Percentiles rank a stretch among this genome's conserved stretches.
Evolutionary conservation across 345 rosid genomes (phyloP).

Genomic region (Populus pruinosa): DNA sequence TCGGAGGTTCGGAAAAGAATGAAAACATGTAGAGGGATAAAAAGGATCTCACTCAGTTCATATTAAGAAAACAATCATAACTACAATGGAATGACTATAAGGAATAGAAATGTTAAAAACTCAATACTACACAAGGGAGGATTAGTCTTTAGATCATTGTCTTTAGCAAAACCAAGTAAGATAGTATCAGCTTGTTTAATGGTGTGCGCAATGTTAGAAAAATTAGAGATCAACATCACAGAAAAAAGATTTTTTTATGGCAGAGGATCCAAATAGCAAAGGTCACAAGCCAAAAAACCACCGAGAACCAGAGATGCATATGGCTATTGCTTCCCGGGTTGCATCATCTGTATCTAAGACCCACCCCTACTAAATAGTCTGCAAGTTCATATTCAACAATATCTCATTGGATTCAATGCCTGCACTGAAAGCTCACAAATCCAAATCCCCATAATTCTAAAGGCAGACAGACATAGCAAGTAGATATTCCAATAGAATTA

Average conservation of each 20-base stretch:
- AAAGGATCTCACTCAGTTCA: not conserved
- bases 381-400: not conserved
- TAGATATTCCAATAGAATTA: not conserved
- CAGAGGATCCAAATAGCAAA: not conserved
- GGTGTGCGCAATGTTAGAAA: not conserved
- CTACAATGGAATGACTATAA: not conserved
- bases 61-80: not conserved
- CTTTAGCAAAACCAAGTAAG: not conserved
- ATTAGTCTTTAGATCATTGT: not conserved
- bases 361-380: not conserved
- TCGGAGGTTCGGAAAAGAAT: not conserved
- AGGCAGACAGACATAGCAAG: not conserved
- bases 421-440: not conserved
- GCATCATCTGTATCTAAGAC: not conserved
- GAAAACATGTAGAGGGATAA: not conserved
- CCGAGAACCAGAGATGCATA: not conserved
- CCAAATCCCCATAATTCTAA: not conserved
- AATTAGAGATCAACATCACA: not conserved
- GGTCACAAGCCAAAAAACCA: not conserved
- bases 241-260: not conserved
- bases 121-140: not conserved
- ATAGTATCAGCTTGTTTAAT: not conserved
- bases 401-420: not conserved
- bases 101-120: not conserved
- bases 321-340: not conserved